phyloP scores from a whole-genome alignment of 345 rosid genomes.

The Sisymbrium irio region DNA sequence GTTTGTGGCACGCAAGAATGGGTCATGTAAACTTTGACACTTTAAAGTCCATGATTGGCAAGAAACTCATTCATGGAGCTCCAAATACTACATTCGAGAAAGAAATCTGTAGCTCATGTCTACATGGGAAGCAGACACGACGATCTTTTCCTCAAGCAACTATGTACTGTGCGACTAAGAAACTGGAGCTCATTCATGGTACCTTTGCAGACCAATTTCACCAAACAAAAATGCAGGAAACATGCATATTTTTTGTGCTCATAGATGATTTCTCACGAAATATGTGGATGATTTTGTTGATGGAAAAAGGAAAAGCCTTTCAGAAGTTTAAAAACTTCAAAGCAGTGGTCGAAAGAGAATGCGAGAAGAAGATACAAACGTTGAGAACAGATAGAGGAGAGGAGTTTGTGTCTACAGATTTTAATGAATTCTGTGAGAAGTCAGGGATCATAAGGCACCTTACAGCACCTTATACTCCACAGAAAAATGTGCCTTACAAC shows the following conservation, averaged over 20 bases:
- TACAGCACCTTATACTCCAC: too few species aligned
- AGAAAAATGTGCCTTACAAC: too few species aligned
- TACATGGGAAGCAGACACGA: background rate
- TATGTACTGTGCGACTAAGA: background rate
- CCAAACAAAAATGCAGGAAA: background rate
- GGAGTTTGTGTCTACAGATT: too few species aligned
- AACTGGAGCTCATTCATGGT: background rate
- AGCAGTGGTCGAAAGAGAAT: too few species aligned
- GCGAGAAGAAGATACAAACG: too few species aligned
- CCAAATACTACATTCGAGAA: background rate
- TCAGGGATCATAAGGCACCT: too few species aligned
- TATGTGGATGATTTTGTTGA: background rate
- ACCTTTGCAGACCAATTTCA: background rate
- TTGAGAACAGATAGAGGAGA: too few species aligned
- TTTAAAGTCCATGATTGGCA: background rate
- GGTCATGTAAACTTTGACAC: background rate
- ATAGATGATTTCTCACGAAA: background rate
- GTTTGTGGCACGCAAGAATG: background rate
- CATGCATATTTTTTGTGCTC: background rate
- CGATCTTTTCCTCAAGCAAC: background rate
- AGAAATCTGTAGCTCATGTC: background rate
- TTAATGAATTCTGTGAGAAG: too few species aligned
- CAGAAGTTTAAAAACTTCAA: background rate
- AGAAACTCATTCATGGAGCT: background rate
- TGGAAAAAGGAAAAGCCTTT: background rate